Evolutionary conservation across 2,329 filamentous ascomycete species (phyloP).

Genomic region (Diaporthe citriasiana): DNA sequence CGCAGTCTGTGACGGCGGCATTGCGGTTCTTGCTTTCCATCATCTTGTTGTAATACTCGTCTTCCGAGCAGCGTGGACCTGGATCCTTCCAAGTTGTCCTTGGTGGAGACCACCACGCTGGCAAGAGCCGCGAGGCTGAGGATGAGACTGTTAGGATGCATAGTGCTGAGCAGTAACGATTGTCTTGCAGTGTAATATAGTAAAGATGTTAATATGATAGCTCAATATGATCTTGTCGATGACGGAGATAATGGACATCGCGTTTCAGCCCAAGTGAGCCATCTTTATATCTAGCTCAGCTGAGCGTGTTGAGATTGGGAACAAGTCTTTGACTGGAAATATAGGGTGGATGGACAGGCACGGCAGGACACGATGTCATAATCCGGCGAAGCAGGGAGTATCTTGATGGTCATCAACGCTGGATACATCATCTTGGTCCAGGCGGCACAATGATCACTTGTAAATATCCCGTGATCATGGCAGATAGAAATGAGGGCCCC

Average conservation of each 20-base stretch:
- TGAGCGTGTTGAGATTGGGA: not conserved
- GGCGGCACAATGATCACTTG: not conserved
- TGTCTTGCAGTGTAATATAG: not conserved
- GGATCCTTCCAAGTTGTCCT: not conserved
- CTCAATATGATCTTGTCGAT: not conserved
- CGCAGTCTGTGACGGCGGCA: not conserved
- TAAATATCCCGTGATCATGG: not conserved
- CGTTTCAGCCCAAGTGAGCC: no score
- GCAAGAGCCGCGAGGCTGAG: not conserved
- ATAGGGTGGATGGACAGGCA: not conserved
- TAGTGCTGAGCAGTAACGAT: not conserved
- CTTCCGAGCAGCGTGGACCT: not conserved
- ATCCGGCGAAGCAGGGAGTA: not conserved
- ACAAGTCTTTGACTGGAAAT: not conserved
- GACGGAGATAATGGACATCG: no score
- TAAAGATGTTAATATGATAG: not conserved
- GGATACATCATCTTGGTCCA: not conserved
- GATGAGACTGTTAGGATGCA: not conserved
- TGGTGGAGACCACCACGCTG: not conserved
- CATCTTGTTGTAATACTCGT: conserved; percentile 13
- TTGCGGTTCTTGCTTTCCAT: conserved; percentile 26
- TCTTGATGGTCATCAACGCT: not conserved
- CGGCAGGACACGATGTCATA: not conserved
- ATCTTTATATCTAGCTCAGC: not conserved
- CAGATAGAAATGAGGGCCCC: not conserved